A percentile compares a stretch with the other conserved stretches of the same genome.
Evolutionary conservation across 1,284 basidiomycete genomes (phyloP).

Genomic region (Puccinia novopanici): DNA sequence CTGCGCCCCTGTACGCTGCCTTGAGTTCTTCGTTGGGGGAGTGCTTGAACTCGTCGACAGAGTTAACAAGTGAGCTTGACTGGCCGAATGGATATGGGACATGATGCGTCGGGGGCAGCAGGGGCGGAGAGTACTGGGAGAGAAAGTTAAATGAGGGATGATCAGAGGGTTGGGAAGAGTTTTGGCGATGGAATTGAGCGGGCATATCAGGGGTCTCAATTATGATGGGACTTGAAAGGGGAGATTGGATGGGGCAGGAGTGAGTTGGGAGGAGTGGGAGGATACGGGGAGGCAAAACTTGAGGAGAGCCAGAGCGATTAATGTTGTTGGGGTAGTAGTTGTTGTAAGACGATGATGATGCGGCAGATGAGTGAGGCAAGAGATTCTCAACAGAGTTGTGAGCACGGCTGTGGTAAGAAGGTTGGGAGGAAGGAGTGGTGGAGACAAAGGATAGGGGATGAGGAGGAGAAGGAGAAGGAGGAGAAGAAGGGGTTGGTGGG

Average conservation of each 20-base stretch:
- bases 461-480: background rate
- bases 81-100: background rate
- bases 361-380: background rate
- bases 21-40: background rate
- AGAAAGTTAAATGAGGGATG: constrained; percentile 17
- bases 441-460: constrained; percentile 24
- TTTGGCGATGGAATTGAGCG: background rate
- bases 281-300: background rate
- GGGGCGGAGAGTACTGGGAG: constrained; percentile 3
- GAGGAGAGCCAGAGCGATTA: constrained; percentile 3
- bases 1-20: background rate
- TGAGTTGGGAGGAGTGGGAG: constrained; percentile 9
- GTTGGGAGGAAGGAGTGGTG: background rate
- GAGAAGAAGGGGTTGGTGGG: background rate
- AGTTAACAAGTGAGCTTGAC: background rate
- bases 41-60: constrained; percentile 16
- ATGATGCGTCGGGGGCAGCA: background rate
- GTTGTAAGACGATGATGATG: background rate
- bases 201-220: constrained; percentile 8
- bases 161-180: background rate
- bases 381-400: background rate
- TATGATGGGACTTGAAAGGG: background rate
- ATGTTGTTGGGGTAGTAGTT: constrained; percentile 36
- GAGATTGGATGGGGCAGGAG: constrained; percentile 50
- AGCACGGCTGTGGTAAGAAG: constrained; percentile 1